Base-by-base conservation (phyloP, 345 rosid species). In the Eutrema heterophyllum region DNA sequence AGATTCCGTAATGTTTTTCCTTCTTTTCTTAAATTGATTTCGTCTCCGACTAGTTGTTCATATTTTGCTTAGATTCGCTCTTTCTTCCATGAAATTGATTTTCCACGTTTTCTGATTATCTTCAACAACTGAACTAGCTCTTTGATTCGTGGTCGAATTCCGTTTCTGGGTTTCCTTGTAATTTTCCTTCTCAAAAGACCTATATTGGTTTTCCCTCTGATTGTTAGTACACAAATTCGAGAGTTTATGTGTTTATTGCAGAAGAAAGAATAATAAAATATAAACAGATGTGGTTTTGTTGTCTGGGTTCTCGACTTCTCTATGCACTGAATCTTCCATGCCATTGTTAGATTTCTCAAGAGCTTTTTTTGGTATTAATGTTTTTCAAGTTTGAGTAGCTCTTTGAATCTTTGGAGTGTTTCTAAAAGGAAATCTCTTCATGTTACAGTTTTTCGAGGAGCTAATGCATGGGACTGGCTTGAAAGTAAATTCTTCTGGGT, bases 361-460 rank as follows among this genome's bases (percentile, higher is more conserved):
- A 39, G 33, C 7, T 16, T 27, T 41, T 13, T 48, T 5, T 35
- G 2, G 0, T 18, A 18, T 1, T 21, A 7, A 2, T 41, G 44
- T 63, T 16, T 51, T 29, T 26, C 13, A 49, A 56, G 35, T 49
- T 66, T 73, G 65, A 55, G 24, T 12, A 56, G 51, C 26, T 63
- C 46, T 33, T 63, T 18, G 3, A 41, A 7, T 45, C 32, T 44
- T 15, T 75, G 63, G 40, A 51, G 16, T 60, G 66, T 59, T 65
- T 49, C 14, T 65, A 51, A 27, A 15, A 15, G 57, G 43, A 5
- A 61, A 44, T 21, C 29, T 51, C 68, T 38, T 38, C 9, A 27
- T 48, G 50, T 67, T 33, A 40, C 83, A 94, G 98, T 91, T 91
- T 74, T 88, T 79, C 65, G 97, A 94, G 80, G 98, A 94, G 85